Evolutionary conservation across 108 stramenopile species (phyloP).

Genomic region (Cyclotella choctawhatcheeana): DNA sequence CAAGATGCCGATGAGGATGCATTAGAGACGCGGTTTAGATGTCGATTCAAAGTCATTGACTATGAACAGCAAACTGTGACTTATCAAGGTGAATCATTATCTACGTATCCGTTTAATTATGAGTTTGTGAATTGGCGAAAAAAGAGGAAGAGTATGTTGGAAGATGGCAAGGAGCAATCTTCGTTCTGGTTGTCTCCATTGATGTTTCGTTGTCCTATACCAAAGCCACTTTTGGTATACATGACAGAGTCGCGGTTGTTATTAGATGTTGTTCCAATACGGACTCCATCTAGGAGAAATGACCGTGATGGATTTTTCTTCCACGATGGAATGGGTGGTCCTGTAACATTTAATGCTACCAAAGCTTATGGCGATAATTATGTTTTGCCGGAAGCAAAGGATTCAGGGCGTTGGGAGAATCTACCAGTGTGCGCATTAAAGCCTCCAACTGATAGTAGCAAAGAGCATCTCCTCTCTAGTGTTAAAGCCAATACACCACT

Average conservation of each 20-base stretch:
- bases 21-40: slow-evolving; percentile 81
- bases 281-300: slow-evolving; percentile 60
- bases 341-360: slow-evolving; percentile 60
- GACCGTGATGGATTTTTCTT: slow-evolving; percentile 58
- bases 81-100: slow-evolving; percentile 58
- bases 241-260: slow-evolving; percentile 23
- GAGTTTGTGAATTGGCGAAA: slow-evolving; percentile 73
- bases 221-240: slow-evolving; percentile 44
- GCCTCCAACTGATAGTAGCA: not conserved
- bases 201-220: slow-evolving; percentile 83
- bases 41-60: slow-evolving; percentile 73
- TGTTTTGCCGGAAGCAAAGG: slow-evolving; percentile 30
- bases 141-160: slow-evolving; percentile 45
- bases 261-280: slow-evolving; percentile 72
- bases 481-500: not conserved
- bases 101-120: slow-evolving; percentile 69
- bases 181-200: slow-evolving; percentile 78
- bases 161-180: slow-evolving; percentile 68
- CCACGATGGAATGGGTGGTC: slow-evolving; percentile 53
- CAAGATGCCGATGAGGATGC: slow-evolving; percentile 82
- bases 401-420: slow-evolving; percentile 61
- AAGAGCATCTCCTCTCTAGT: not conserved
- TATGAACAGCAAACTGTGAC: slow-evolving; percentile 17
- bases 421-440: slow-evolving; percentile 45
- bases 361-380: slow-evolving; percentile 63